These are phyloP conservation scores for Fragaria vesca DNA, from an alignment of 306 rosid genomes.

Conservation along the genomic window DNA sequence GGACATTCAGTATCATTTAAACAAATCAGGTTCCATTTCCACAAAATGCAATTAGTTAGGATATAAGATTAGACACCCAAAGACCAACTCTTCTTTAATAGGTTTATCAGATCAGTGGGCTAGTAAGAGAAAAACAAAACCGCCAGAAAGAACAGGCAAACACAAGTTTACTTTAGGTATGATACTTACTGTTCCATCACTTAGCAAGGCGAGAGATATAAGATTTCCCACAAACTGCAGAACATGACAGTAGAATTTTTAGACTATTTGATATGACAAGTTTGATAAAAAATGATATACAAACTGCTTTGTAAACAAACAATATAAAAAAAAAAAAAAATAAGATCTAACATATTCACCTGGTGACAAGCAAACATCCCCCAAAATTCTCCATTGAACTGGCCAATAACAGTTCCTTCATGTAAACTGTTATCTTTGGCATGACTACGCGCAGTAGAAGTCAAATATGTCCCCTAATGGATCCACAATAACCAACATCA, in stretches of 20 bases:
- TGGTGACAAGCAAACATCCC: constrained; percentile 74
- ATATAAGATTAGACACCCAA: neutral
- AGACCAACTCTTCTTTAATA: neutral
- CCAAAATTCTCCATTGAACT: constrained; percentile 96
- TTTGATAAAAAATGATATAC: neutral
- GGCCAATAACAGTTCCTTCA: constrained; percentile 85
- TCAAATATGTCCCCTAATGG: constrained; percentile 86
- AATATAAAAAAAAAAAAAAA: neutral
- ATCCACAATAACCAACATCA: constrained; percentile 23
- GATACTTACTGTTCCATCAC: constrained; percentile 56
- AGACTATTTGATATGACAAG: constrained; percentile 1
- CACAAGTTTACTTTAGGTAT: constrained; percentile 24
- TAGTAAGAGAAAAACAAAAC: neutral
- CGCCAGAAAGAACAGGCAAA: neutral
- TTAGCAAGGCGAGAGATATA: constrained; percentile 65
- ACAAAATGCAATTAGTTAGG: neutral
- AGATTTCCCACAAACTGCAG: constrained; percentile 94
- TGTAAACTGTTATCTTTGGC: constrained; percentile 56
- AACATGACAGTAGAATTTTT: neutral
- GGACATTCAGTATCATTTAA: neutral
- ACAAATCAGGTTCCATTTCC: neutral
- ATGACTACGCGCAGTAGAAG: constrained; percentile 80
- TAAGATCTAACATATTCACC: constrained; percentile 41
- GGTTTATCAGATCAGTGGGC: neutral
- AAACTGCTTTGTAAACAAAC: constrained; percentile 6